Percentiles rank a stretch among this genome's conserved stretches.
Conservation (phyloP, 768 basidiomycete genomes). For the Xanthoconium purpureum region DNA sequence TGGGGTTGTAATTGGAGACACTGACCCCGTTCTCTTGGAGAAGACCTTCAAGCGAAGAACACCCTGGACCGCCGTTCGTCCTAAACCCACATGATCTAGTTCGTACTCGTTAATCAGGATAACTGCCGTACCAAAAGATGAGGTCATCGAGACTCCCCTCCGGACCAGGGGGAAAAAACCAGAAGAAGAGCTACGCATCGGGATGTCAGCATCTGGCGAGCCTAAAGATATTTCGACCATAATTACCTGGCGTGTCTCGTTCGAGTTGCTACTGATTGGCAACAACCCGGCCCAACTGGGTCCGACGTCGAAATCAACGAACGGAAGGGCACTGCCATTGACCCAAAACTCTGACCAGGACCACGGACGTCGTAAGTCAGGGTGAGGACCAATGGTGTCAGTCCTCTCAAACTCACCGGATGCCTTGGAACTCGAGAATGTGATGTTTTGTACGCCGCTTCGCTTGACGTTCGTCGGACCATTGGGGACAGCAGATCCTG, state of each 20-base stretch:
- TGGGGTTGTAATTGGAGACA: slow-evolving; percentile 9
- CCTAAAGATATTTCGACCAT: neutral
- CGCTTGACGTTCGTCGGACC: slow-evolving; percentile 3
- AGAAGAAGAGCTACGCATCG: slow-evolving; percentile 63
- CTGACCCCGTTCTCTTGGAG: slow-evolving; percentile 74
- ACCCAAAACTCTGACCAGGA: slow-evolving; percentile 59
- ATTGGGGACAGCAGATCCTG: neutral
- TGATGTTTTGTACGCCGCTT: slow-evolving; percentile 56
- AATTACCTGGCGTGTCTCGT: slow-evolving; percentile 66
- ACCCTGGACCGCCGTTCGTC: slow-evolving; percentile 82
- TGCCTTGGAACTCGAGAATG: slow-evolving; percentile 65
- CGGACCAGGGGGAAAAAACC: slow-evolving; percentile 80
- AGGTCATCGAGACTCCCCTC: slow-evolving; percentile 68
- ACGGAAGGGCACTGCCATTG: slow-evolving; percentile 60
- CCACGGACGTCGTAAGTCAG: neutral
- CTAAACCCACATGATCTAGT: slow-evolving; percentile 30
- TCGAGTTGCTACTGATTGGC: slow-evolving; percentile 56
- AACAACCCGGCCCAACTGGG: slow-evolving; percentile 74
- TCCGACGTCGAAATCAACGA: slow-evolving; percentile 70
- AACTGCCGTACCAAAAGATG: slow-evolving; percentile 58
- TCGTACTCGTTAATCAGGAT: neutral
- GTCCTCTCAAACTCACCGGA: slow-evolving; percentile 39
- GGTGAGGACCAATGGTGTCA: neutral
- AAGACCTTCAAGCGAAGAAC: slow-evolving; percentile 68
- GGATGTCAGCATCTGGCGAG: neutral